Percentiles rank a stretch among this genome's conserved stretches.
These are phyloP conservation scores for Salisapilia sapeloensis DNA, from an alignment of 352 stramenopile species.

Conservation along the genomic window DNA sequence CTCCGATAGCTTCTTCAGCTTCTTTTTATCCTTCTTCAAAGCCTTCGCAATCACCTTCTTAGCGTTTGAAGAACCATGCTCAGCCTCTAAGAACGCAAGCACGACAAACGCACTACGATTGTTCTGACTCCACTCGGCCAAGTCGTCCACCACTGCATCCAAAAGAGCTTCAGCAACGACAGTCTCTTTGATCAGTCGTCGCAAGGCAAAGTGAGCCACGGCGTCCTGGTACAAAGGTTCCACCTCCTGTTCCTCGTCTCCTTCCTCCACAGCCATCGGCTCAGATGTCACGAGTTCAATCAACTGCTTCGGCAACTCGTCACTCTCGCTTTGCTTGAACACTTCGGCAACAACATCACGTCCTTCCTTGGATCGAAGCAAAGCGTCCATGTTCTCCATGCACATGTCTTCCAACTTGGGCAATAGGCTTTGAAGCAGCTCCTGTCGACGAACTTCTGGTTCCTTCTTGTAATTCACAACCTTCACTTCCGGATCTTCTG, in stretches of 20 bases:
- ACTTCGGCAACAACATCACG: conserved; percentile 72
- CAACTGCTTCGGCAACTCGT: conserved; percentile 26
- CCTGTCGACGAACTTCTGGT: conserved; percentile 47
- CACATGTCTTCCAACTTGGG: conserved; percentile 75
- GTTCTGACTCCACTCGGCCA: conserved; percentile 30
- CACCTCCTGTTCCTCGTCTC: conserved; percentile 11
- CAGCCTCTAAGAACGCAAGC: conserved; percentile 57
- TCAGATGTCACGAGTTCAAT: conserved; percentile 22
- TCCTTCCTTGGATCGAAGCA: conserved; percentile 69
- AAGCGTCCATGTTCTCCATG: conserved; percentile 22
- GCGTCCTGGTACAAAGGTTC: conserved; percentile 49
- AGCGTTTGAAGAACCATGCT: conserved; percentile 29
- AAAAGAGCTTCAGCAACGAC: conserved; percentile 31
- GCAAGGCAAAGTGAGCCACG: conserved; percentile 54
- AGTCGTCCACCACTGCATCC: conserved; percentile 17
- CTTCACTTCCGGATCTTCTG: conserved; percentile 30
- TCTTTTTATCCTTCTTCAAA: conserved; percentile 31
- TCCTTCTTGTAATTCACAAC: conserved; percentile 84
- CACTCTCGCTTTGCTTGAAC: conserved; percentile 33
- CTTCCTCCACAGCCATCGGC: conserved; percentile 8
- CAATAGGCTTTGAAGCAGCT: conserved; percentile 58
- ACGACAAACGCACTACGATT: conserved; percentile 79
- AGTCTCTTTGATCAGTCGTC: conserved; percentile 65
- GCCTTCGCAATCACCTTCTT: conserved; percentile 32
- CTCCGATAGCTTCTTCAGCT: conserved; percentile 38